phyloP scores from a whole-genome alignment of 345 rosid species.

The Stellera chamaejasme region DNA sequence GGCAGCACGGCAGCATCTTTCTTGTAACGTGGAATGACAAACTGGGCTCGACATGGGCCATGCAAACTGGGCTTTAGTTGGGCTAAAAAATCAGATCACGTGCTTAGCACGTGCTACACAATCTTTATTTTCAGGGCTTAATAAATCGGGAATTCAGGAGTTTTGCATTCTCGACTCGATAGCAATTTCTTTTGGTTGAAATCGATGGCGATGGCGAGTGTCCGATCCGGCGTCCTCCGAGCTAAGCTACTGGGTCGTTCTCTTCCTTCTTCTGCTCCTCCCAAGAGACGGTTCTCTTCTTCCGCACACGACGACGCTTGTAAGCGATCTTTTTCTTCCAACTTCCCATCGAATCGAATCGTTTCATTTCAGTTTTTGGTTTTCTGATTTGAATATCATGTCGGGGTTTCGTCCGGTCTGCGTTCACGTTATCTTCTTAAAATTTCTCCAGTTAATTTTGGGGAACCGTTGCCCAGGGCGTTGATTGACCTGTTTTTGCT shows the following conservation, averaged over 20 bases:
- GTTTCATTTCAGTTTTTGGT: slow-evolving; percentile 1
- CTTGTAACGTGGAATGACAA: no score
- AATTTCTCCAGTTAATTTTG: no score
- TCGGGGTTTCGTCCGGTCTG: slow-evolving; percentile 1
- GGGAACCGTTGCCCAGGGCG: no score
- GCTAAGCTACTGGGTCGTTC: slow-evolving; percentile 46
- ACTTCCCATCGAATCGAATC: background rate
- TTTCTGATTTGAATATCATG: slow-evolving; percentile 10
- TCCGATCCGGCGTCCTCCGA: slow-evolving; percentile 68
- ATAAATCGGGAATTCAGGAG: background rate
- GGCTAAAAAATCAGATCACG: background rate
- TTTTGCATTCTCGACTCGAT: background rate
- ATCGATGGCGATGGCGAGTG: slow-evolving; percentile 11
- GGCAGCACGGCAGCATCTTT: no score
- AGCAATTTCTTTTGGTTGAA: background rate
- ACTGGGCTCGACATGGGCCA: no score
- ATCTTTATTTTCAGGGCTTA: background rate
- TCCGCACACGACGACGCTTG: slow-evolving; percentile 74
- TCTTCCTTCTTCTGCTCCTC: slow-evolving; percentile 40
- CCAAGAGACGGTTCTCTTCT: slow-evolving; percentile 62
- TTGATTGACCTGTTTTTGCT: background rate
- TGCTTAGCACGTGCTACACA: slow-evolving; percentile 6
- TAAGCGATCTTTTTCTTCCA: slow-evolving; percentile 18
- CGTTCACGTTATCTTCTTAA: background rate
- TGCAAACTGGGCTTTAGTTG: no score